Conservation (phyloP, 495 filamentous ascomycete genomes). For the Saxispiralis lemnorum region DNA sequence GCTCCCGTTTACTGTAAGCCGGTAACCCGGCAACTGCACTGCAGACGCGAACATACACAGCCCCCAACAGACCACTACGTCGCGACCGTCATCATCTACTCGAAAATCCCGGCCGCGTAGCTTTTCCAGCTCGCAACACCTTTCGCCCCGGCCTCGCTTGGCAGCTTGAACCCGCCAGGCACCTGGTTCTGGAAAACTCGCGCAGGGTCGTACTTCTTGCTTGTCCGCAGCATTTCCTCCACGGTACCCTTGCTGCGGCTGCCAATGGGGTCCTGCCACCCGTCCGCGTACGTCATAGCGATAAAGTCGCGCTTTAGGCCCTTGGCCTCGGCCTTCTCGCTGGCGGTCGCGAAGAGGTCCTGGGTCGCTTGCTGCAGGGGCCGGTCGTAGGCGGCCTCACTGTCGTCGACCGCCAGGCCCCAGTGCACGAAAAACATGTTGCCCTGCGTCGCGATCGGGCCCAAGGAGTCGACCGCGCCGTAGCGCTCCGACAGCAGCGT, state of each 20-base stretch:
- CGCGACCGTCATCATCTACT: too few species aligned
- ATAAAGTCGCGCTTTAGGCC: conserved; percentile 34
- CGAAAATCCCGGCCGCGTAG: too few species aligned
- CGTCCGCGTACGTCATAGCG: conserved; percentile 35
- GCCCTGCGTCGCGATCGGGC: conserved; percentile 14
- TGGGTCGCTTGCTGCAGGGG: conserved; percentile 1
- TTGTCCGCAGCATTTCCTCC: conserved; percentile 15
- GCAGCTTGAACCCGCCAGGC: conserved; percentile 25
- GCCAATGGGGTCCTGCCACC: conserved; percentile 24
- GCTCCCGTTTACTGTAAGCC: too few species aligned
- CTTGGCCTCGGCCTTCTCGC: conserved; percentile 26
- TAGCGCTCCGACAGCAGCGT: conserved; percentile 2
- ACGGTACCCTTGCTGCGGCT: conserved; percentile 17
- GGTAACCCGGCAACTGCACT: too few species aligned
- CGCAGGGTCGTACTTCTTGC: conserved; percentile 23
- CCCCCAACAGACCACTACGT: too few species aligned
- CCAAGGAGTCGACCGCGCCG: conserved; percentile 14
- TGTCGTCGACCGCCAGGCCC: conserved; percentile 1
- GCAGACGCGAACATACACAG: too few species aligned
- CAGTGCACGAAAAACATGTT: conserved; percentile 7
- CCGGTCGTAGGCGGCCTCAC: neutral
- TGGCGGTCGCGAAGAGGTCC: conserved; percentile 10
- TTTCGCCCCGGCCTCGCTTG: too few species aligned
- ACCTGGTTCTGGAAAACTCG: conserved; percentile 22
- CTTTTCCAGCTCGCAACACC: too few species aligned